phyloP scores from a whole-genome alignment of 2,329 filamentous ascomycete species.

The Sarocladium oryzae region DNA sequence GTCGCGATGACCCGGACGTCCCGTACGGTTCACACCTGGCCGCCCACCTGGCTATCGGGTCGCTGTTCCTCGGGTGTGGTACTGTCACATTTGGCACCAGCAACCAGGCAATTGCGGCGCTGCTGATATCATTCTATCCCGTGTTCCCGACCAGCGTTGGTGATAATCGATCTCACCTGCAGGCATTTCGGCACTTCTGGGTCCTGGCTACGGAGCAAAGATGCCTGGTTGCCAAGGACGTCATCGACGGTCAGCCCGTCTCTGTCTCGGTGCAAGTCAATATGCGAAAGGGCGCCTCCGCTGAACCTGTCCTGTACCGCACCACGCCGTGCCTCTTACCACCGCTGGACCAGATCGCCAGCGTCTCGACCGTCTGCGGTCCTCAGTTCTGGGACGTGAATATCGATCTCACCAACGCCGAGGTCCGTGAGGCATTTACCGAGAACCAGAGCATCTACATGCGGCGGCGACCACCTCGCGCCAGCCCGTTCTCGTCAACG shows the following conservation, averaged over 20 bases:
- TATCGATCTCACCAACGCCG: slow-evolving; percentile 64
- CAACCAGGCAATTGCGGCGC: slow-evolving; percentile 75
- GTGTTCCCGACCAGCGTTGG: slow-evolving; percentile 83
- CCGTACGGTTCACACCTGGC: slow-evolving; percentile 93
- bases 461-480: slow-evolving; percentile 60
- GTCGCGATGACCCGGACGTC: slow-evolving; percentile 73
- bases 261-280: slow-evolving; percentile 63
- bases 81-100: slow-evolving; percentile 88
- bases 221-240: slow-evolving; percentile 81
- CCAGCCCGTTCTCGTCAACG: slow-evolving; percentile 66
- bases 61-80: slow-evolving; percentile 86
- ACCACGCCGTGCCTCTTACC: slow-evolving; percentile 56
- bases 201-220: slow-evolving; percentile 85
- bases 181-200: slow-evolving; percentile 97
- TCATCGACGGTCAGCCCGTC: slow-evolving; percentile 75
- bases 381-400: slow-evolving; percentile 74
- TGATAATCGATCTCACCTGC: slow-evolving; percentile 90
- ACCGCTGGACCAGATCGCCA: slow-evolving; percentile 56
- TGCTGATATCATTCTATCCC: slow-evolving; percentile 90
- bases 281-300: slow-evolving; percentile 38
- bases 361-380: slow-evolving; percentile 53
- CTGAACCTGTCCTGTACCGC: slow-evolving; percentile 32
- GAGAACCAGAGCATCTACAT: slow-evolving; percentile 69
- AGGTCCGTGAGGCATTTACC: slow-evolving; percentile 55
- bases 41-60: slow-evolving; percentile 82